These are phyloP conservation scores for Dothistroma septosporum DNA, from an alignment of 2,329 filamentous ascomycete genomes.

Conservation along the genomic window DNA sequence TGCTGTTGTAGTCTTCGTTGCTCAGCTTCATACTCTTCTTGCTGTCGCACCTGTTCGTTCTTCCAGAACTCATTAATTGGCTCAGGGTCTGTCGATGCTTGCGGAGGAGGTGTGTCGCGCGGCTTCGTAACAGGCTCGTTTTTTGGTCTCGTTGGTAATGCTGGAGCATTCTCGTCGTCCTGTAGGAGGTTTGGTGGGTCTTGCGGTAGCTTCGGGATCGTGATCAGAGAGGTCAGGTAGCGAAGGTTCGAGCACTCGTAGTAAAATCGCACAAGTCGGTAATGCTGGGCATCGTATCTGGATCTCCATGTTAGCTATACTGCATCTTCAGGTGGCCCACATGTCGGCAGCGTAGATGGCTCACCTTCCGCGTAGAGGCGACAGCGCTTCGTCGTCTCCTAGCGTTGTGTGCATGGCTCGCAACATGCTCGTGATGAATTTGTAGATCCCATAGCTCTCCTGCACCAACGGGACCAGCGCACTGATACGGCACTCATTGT, in stretches of 20 bases:
- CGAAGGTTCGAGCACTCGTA: conserved; percentile 98
- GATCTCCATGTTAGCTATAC: background rate
- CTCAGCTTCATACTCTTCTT: conserved; percentile 92
- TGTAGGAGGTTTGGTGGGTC: conserved; percentile 85
- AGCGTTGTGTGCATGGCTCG: conserved; percentile 90
- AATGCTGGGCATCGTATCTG: conserved; percentile 90
- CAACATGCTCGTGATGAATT: conserved; percentile 99
- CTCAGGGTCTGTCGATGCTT: conserved; percentile 75
- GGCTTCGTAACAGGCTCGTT: conserved; percentile 65
- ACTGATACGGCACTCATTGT: conserved; percentile 96
- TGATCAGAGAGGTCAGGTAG: conserved; percentile 93
- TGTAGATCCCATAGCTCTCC: conserved; percentile 98
- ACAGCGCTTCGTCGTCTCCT: conserved; percentile 86
- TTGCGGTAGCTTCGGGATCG: conserved; percentile 89
- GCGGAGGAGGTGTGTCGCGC: conserved; percentile 61
- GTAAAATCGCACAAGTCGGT: conserved; percentile 95
- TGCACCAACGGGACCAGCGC: conserved; percentile 89
- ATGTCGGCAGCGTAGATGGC: background rate
- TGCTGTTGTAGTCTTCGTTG: conserved; percentile 83
- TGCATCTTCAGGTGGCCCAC: background rate
- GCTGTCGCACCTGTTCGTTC: conserved; percentile 82
- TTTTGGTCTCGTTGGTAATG: conserved; percentile 70
- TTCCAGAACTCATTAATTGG: conserved; percentile 99
- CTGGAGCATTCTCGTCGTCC: conserved; percentile 73
- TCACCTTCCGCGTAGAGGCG: conserved; percentile 67